Evolutionary conservation across 208 protist species (phyloP).

Genomic region (Trypanosoma congolense): DNA sequence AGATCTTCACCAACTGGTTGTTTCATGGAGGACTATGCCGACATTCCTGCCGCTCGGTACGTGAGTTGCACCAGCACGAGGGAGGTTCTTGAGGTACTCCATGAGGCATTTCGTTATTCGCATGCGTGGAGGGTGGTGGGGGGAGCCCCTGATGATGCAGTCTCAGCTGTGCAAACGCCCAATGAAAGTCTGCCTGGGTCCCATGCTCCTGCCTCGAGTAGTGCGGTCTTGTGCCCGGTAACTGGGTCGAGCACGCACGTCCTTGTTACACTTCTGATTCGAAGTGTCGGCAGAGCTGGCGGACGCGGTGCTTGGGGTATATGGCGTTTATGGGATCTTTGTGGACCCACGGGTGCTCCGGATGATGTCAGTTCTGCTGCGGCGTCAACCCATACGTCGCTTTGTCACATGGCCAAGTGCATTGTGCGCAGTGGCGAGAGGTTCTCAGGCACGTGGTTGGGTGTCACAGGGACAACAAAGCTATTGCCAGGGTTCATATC

Average conservation of each 20-base stretch:
- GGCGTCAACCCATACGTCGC: constrained; percentile 7
- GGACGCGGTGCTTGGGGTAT: constrained; percentile 4
- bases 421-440: not conserved
- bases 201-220: not conserved
- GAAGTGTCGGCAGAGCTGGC: not conserved
- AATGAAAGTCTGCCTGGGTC: not conserved
- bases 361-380: constrained; percentile 11
- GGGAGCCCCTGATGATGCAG: not conserved
- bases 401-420: constrained; percentile 11
- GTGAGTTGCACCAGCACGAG: constrained; percentile 10
- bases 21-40: constrained; percentile 36
- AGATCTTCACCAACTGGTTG: constrained; percentile 21
- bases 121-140: constrained; percentile 19
- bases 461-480: not conserved
- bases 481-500: constrained; percentile 11
- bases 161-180: not conserved
- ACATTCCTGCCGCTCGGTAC: constrained; percentile 39
- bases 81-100: constrained; percentile 22
- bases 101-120: constrained; percentile 13
- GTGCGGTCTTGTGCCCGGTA: constrained; percentile 11
- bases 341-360: constrained; percentile 7
- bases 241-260: constrained; percentile 14
- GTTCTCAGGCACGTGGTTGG: no score
- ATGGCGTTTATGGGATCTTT: constrained; percentile 24
- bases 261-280: constrained; percentile 20